Conservation (phyloP, 2,329 filamentous ascomycete genomes). For the Diaporthe citri region DNA sequence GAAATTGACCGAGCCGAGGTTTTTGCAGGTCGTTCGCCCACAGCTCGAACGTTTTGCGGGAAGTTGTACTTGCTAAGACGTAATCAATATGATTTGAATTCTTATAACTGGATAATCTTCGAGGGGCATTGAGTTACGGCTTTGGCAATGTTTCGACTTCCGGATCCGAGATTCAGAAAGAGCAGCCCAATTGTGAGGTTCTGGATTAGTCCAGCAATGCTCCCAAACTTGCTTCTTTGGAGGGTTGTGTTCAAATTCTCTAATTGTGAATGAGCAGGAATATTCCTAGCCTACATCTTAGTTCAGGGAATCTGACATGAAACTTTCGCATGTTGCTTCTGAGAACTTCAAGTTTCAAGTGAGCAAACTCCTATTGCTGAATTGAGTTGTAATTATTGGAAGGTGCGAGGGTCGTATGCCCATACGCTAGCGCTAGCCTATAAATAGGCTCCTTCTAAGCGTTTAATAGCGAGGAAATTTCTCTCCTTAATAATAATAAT, state of each 20-base stretch:
- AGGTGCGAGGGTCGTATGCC: no score
- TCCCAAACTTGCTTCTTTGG: not conserved
- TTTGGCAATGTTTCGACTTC: not conserved
- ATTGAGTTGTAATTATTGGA: not conserved
- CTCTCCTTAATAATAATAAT: no score
- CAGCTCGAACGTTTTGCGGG: not conserved
- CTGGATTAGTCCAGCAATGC: not conserved
- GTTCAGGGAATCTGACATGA: no score
- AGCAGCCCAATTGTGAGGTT: not conserved
- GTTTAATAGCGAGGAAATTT: no score
- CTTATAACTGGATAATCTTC: not conserved
- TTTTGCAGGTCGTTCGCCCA: not conserved
- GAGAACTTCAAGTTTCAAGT: no score
- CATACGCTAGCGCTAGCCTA: no score
- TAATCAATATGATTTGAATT: not conserved
- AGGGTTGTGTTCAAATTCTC: not conserved
- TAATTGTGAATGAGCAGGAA: no score
- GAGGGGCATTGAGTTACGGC: not conserved
- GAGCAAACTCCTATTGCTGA: not conserved
- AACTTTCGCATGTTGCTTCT: not conserved
- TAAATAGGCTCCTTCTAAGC: no score
- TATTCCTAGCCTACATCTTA: not conserved
- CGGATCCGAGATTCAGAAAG: no score
- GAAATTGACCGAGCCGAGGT: not conserved
- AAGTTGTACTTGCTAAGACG: not conserved